Percentiles rank a stretch among this genome's conserved stretches.
Evolutionary conservation across 306 rosid species (phyloP).

Genomic region (Cucumis melo): DNA sequence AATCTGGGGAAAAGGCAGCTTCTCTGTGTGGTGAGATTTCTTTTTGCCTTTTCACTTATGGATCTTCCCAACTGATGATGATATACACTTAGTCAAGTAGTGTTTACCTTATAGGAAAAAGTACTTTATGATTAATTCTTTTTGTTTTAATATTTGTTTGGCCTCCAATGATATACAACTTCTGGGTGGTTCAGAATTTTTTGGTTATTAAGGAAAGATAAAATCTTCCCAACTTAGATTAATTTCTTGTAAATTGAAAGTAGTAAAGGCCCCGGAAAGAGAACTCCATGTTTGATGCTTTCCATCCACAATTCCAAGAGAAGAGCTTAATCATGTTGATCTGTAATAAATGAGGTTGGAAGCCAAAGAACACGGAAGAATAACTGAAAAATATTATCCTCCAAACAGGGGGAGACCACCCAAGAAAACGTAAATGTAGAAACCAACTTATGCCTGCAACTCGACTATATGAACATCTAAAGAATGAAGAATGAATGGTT

Average conservation of each 20-base stretch:
- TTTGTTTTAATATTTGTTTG: background rate
- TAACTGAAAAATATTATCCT: background rate
- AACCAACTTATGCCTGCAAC: background rate
- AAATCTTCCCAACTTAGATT: no score
- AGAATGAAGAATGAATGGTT: background rate
- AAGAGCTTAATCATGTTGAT: background rate
- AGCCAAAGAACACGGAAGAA: background rate
- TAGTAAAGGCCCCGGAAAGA: background rate
- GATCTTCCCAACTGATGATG: background rate
- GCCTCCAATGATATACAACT: background rate
- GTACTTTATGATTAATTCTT: background rate
- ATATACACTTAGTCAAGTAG: background rate
- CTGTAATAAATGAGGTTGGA: background rate
- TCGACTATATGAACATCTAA: background rate
- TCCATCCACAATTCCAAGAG: background rate
- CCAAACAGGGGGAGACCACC: background rate
- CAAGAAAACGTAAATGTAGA: background rate
- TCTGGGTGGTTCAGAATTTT: background rate
- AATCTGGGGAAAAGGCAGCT: constrained; percentile 89
- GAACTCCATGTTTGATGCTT: background rate
- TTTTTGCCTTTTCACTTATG: background rate
- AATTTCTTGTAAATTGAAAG: background rate
- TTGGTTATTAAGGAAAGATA: background rate
- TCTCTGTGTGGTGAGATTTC: constrained; percentile 69
- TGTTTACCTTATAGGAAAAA: background rate